These are phyloP conservation scores for Echinochloa phyllopogon DNA, from an alignment of 176 grass and related monocot species.

Conservation along the genomic window DNA sequence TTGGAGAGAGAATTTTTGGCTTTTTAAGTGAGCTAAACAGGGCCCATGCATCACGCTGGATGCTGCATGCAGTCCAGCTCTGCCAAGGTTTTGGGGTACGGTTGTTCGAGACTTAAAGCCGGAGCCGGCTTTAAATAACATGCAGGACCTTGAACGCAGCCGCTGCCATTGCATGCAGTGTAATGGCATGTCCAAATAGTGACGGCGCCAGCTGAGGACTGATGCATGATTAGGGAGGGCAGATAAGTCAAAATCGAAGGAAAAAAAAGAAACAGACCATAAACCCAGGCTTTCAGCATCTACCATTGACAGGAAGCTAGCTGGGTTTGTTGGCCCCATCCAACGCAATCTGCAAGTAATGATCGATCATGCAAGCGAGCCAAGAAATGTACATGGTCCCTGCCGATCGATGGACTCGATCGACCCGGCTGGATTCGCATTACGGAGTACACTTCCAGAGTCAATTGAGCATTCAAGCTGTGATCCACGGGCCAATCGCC, in stretches of 20 bases:
- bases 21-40: too few species aligned
- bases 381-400: slow-evolving; percentile 25
- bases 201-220: not conserved
- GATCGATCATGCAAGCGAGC: slow-evolving; percentile 16
- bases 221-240: slow-evolving; percentile 2
- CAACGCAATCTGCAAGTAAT: slow-evolving; percentile 21
- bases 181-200: slow-evolving; percentile 1
- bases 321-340: slow-evolving; percentile 14
- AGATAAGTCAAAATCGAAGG: not conserved
- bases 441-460: not conserved
- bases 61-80: not conserved
- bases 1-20: too few species aligned
- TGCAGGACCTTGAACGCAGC: not conserved
- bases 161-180: not conserved
- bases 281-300: slow-evolving; percentile 2
- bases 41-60: too few species aligned
- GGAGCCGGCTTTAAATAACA: not conserved
- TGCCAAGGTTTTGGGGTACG: slow-evolving; percentile 1
- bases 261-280: not conserved
- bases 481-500: not conserved
- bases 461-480: slow-evolving; percentile 17
- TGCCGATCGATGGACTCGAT: not conserved
- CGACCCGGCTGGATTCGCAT: not conserved
- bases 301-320: slow-evolving; percentile 17
- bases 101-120: not conserved